Conservation (phyloP, 345 rosid species). For the Salix arbutifolia region DNA sequence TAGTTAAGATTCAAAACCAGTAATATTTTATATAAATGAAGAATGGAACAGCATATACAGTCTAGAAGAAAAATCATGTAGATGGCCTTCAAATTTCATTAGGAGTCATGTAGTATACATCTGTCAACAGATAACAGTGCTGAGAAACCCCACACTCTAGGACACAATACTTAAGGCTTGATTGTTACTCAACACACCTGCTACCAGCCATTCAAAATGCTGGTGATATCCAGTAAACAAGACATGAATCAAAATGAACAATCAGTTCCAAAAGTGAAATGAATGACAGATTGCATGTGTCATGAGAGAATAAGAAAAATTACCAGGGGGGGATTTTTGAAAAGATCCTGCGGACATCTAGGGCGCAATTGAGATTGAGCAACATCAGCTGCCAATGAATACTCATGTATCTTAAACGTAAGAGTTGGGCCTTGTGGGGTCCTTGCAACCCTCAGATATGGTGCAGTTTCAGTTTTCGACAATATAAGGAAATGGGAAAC, state of each 20-base stretch:
- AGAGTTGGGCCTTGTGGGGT: slow-evolving; percentile 97
- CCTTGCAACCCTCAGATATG: slow-evolving; percentile 76
- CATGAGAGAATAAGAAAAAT: neutral
- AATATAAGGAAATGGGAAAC: slow-evolving; percentile 86
- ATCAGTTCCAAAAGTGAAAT: neutral
- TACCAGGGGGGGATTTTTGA: slow-evolving; percentile 87
- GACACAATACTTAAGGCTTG: neutral
- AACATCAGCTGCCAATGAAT: slow-evolving; percentile 68
- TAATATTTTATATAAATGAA: neutral
- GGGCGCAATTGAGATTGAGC: slow-evolving; percentile 83
- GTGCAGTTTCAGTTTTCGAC: slow-evolving; percentile 63
- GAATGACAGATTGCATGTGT: neutral
- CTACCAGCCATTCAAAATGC: neutral
- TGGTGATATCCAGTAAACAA: neutral
- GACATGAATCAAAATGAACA: neutral
- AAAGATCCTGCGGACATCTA: slow-evolving; percentile 88
- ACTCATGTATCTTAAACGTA: slow-evolving; percentile 72
- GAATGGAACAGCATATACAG: neutral
- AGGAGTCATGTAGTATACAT: neutral
- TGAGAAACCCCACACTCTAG: neutral
- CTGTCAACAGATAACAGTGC: neutral
- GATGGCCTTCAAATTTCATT: neutral
- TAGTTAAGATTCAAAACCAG: neutral
- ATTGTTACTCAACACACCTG: neutral
- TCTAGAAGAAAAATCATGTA: neutral